These are phyloP conservation scores for Phyllosticta paracitricarpa DNA, from an alignment of 2,329 filamentous ascomycete genomes.

Conservation along the genomic window DNA sequence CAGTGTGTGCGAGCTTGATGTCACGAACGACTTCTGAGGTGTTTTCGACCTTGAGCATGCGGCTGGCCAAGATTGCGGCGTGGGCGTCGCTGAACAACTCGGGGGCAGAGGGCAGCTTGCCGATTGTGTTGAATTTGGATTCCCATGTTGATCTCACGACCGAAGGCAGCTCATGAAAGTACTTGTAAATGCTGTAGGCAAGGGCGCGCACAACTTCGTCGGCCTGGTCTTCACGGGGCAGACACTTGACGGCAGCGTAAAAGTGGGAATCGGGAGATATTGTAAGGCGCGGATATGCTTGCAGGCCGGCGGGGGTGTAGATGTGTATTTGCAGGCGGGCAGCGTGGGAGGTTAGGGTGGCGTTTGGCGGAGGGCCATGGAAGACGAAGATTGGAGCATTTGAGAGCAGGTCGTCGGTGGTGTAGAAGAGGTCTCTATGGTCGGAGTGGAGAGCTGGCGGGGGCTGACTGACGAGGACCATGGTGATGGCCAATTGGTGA, in stretches of 20 bases:
- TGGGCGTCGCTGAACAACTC: constrained; percentile 82
- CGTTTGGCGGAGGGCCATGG: constrained; percentile 81
- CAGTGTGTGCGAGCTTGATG: constrained; percentile 65
- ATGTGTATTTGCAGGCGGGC: constrained; percentile 93
- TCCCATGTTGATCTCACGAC: constrained; percentile 63
- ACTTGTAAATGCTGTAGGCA: constrained; percentile 87
- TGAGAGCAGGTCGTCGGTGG: constrained; percentile 73
- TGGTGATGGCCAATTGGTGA: constrained; percentile 34
- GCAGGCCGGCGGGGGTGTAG: constrained; percentile 78
- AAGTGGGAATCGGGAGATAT: constrained; percentile 87
- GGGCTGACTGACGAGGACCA: constrained; percentile 75
- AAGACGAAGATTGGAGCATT: constrained; percentile 80
- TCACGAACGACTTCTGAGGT: constrained; percentile 61
- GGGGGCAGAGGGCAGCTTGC: constrained; percentile 52
- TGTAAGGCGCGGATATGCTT: constrained; percentile 82
- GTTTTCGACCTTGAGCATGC: constrained; percentile 75
- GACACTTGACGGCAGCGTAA: constrained; percentile 79
- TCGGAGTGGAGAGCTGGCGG: constrained; percentile 68
- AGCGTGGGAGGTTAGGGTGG: constrained; percentile 76
- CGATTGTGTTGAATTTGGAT: constrained; percentile 40
- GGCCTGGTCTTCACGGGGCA: constrained; percentile 89
- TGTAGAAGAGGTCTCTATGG: constrained; percentile 78
- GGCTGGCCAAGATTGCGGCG: constrained; percentile 78
- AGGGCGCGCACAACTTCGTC: constrained; percentile 87
- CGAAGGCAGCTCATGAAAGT: constrained; percentile 78